These are phyloP conservation scores for Collybiopsis confluens DNA, from an alignment of 768 basidiomycete species.

Conservation along the genomic window DNA sequence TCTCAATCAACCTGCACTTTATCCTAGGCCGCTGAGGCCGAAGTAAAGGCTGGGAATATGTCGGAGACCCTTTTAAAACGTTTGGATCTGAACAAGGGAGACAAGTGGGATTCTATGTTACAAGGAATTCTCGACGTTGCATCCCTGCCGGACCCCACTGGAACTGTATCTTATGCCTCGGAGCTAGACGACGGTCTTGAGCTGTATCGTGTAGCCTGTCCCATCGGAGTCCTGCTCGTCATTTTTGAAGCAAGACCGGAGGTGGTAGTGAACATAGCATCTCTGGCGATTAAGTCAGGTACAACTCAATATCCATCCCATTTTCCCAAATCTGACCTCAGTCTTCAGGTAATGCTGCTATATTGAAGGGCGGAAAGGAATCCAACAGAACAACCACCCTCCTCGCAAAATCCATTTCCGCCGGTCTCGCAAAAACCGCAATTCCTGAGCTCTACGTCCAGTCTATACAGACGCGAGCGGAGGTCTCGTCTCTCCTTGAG, in stretches of 20 bases:
- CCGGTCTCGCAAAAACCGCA: slow-evolving; percentile 67
- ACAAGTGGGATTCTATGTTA: slow-evolving; percentile 95
- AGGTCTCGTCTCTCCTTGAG: slow-evolving; percentile 81
- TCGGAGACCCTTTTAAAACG: slow-evolving; percentile 80
- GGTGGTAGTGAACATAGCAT: slow-evolving; percentile 95
- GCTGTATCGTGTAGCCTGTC: slow-evolving; percentile 91
- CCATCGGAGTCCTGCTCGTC: slow-evolving; percentile 92
- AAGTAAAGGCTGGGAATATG: slow-evolving; percentile 83
- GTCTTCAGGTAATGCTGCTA: slow-evolving; percentile 84
- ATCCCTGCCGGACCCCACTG: slow-evolving; percentile 80
- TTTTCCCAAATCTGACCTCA: not conserved
- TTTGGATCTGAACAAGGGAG: slow-evolving; percentile 70
- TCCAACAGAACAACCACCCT: slow-evolving; percentile 76
- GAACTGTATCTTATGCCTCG: slow-evolving; percentile 82
- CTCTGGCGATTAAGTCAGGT: slow-evolving; percentile 97
- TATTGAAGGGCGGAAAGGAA: slow-evolving; percentile 97
- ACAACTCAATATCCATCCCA: slow-evolving; percentile 16
- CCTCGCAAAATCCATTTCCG: slow-evolving; percentile 75
- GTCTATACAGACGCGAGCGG: slow-evolving; percentile 84
- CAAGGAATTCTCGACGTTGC: slow-evolving; percentile 88
- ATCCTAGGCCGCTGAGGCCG: slow-evolving; percentile 63
- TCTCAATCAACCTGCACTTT: not conserved
- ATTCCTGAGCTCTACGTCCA: slow-evolving; percentile 85
- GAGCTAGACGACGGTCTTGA: slow-evolving; percentile 84
- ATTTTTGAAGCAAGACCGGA: slow-evolving; percentile 98